phyloP scores from a whole-genome alignment of 306 rosid species.

The Spatholobus suberectus region DNA sequence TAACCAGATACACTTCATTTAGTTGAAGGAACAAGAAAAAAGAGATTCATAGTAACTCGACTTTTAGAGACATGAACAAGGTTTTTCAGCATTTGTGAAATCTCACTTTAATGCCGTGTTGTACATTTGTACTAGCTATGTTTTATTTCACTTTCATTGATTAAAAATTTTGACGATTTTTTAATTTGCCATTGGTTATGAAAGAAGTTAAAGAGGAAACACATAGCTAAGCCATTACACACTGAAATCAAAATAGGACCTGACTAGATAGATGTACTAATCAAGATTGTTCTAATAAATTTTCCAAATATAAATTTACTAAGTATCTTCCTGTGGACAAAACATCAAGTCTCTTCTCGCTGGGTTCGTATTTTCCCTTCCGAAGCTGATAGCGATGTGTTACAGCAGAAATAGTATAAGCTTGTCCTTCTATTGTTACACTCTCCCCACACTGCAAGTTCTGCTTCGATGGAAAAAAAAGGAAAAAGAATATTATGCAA shows the following conservation, averaged over 20 bases:
- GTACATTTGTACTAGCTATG: not conserved
- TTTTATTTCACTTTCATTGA: not conserved
- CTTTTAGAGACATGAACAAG: not conserved
- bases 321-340: slow-evolving; percentile 92
- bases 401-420: slow-evolving; percentile 86
- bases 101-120: not conserved
- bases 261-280: not conserved
- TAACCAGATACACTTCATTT: not conserved
- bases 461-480: slow-evolving; percentile 22
- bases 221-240: slow-evolving; percentile 32
- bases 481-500: not conserved
- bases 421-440: slow-evolving; percentile 68
- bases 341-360: slow-evolving; percentile 93
- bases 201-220: slow-evolving; percentile 14
- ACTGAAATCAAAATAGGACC: slow-evolving; percentile 23
- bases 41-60: not conserved
- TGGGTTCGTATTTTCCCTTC: slow-evolving; percentile 92
- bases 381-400: slow-evolving; percentile 93
- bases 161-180: not conserved
- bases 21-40: slow-evolving; percentile 3
- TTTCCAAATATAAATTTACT: slow-evolving; percentile 79
- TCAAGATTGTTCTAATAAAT: slow-evolving; percentile 83
- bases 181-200: not conserved
- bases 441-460: slow-evolving; percentile 56
- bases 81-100: not conserved